Base-by-base conservation (phyloP, 2,329 filamentous ascomycete species). In the Nemania sp. region DNA sequence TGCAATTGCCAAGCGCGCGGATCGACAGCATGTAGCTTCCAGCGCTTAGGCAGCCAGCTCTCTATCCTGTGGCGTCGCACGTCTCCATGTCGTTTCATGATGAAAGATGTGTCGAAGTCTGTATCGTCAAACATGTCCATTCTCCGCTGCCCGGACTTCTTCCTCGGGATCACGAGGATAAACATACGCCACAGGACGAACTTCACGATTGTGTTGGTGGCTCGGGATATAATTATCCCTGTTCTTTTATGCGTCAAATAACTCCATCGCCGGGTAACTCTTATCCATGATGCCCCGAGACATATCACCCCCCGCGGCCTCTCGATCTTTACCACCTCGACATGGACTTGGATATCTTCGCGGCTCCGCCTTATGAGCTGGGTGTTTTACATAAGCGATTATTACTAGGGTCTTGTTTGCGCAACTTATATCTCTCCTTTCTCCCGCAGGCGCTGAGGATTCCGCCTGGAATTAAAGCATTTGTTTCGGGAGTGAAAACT, bases 1-100 rank as follows among this genome's bases (percentile, higher is more conserved):
- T 87, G 75, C 84, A 85, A 72, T 78, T 87, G 73, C 85, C 85
- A 11, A 86, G 83, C 69, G 81, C 79, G 43, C 77, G 85, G 52
- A 81, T 87, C 64, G 83, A 85, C 65, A 81, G 76, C 61, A 77
- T 87, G 75, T 87, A 62, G 20, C 37, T 43, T 13, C 46, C 17
- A 10, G 21, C 12, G 15, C 47, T 29, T 13, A n/a, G 21, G n/a
- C 39, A 34, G 25, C 25, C 37, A 15, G 20, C 20, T 6, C n/a
- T 12, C 39, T n/a, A 10, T 54, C 7, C 47, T 35, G 42, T 10
- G 15, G 13, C 18, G 5, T 39, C 35, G 20, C 20, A 34, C 15
- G n/a, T 10, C 15, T n/a, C 3, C 7, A 35, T 18, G 35, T 18
- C 43, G 15, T 20, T 20, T 45, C 2, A n/a, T 39, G 15, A 25